Conservation (phyloP, 306 rosid species). For the Quercus engelmannii region DNA sequence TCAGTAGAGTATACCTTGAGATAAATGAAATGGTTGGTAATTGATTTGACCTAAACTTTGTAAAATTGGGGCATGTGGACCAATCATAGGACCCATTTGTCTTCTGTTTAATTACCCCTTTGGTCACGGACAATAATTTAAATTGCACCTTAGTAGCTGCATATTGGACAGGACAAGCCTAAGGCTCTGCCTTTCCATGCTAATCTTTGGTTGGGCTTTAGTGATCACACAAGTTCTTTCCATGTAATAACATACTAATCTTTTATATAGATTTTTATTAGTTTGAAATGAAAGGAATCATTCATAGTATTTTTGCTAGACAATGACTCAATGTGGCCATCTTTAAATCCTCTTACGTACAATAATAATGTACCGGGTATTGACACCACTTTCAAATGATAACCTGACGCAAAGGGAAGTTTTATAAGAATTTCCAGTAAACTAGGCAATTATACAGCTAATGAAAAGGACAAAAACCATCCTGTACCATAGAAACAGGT, state of each 20-base stretch:
- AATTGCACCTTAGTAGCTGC: neutral
- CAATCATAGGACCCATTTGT: neutral
- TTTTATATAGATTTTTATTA: no score
- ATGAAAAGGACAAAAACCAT: neutral
- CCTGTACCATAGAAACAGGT: neutral
- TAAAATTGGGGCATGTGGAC: constrained; percentile 13
- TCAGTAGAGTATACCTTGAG: neutral
- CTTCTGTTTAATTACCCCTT: neutral
- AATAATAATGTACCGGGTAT: neutral
- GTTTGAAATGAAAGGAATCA: no score
- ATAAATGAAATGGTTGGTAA: constrained; percentile 18
- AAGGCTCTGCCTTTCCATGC: no score
- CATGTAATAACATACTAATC: no score
- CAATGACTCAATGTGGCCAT: no score
- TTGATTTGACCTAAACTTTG: constrained; percentile 12
- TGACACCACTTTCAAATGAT: neutral
- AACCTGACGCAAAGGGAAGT: neutral
- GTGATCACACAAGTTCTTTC: no score
- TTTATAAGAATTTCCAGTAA: neutral
- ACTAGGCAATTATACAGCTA: neutral
- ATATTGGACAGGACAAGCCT: neutral
- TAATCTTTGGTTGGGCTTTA: no score
- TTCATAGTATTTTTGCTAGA: no score
- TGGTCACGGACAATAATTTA: neutral
- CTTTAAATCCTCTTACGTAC: neutral